Evolutionary conservation across 192 early-diverging fungal species (phyloP).

Genomic region (Entomortierella chlamydospora): DNA sequence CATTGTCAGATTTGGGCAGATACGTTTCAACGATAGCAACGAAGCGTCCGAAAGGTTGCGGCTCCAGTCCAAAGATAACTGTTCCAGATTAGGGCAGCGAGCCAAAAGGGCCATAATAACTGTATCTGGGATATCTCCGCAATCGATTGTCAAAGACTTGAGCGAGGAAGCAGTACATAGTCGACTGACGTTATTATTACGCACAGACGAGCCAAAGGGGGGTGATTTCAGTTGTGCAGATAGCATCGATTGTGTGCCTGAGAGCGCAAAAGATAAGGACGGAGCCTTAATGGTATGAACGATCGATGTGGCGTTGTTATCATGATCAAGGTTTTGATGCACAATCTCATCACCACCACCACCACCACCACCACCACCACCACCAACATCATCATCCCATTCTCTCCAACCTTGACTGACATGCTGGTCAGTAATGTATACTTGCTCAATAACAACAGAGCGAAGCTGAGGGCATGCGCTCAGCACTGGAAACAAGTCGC

Average conservation of each 20-base stretch:
- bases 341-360: neutral
- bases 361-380: neutral
- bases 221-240: slow-evolving; percentile 36
- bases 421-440: slow-evolving; percentile 45
- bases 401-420: slow-evolving; percentile 10
- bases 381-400: neutral
- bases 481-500: slow-evolving; percentile 38
- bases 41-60: slow-evolving; percentile 30
- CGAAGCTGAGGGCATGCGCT: slow-evolving; percentile 23
- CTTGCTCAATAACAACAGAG: slow-evolving; percentile 27
- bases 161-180: slow-evolving; percentile 14
- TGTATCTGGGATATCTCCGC: slow-evolving; percentile 44
- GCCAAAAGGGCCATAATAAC: slow-evolving; percentile 38
- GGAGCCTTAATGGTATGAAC: neutral
- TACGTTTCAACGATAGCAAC: slow-evolving; percentile 1
- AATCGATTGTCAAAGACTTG: slow-evolving; percentile 28
- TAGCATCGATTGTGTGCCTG: slow-evolving; percentile 21
- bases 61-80: slow-evolving; percentile 33
- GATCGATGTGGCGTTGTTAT: neutral
- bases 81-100: slow-evolving; percentile 24
- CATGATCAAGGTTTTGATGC: neutral
- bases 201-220: neutral
- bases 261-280: neutral
- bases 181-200: neutral
- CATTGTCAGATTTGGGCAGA: slow-evolving; percentile 25